Percentiles rank a stretch among this genome's conserved stretches.
These are phyloP conservation scores for Suillus decipiens DNA, from an alignment of 768 basidiomycete genomes.

Conservation along the genomic window DNA sequence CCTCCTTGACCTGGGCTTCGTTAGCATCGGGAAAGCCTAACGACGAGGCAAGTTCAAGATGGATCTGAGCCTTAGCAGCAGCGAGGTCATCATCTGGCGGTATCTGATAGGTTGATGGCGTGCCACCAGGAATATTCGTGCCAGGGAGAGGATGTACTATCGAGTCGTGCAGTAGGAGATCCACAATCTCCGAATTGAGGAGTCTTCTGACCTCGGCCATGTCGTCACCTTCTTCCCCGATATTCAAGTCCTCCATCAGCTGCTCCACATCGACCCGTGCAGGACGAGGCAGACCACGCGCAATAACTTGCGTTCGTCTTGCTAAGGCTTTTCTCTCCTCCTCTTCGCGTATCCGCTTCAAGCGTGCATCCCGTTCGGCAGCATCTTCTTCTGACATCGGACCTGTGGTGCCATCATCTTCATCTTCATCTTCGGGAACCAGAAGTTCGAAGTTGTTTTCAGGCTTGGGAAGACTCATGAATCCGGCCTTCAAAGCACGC, in stretches of 20 bases:
- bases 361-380: conserved; percentile 82
- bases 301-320: conserved; percentile 78
- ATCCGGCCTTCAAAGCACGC: conserved; percentile 76
- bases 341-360: conserved; percentile 66
- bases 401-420: conserved; percentile 38
- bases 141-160: conserved; percentile 88
- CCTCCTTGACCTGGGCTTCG: conserved; percentile 76
- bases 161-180: conserved; percentile 84
- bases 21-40: conserved; percentile 87
- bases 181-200: conserved; percentile 76
- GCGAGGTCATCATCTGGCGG: conserved; percentile 80
- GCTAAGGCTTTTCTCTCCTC: conserved; percentile 82
- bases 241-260: conserved; percentile 60
- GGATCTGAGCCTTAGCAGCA: conserved; percentile 68
- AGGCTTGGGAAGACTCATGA: conserved; percentile 83
- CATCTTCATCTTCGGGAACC: conserved; percentile 81
- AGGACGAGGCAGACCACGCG: conserved; percentile 83
- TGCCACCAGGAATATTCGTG: conserved; percentile 73
- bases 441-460: conserved; percentile 98
- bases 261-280: conserved; percentile 72
- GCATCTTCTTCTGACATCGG: conserved; percentile 75
- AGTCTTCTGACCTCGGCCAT: conserved; percentile 56
- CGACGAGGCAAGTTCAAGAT: conserved; percentile 74
- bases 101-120: conserved; percentile 64
- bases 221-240: conserved; percentile 49